These are phyloP conservation scores for Phytophthora pinifolia DNA, from an alignment of 352 stramenopile species.

Conservation along the genomic window DNA sequence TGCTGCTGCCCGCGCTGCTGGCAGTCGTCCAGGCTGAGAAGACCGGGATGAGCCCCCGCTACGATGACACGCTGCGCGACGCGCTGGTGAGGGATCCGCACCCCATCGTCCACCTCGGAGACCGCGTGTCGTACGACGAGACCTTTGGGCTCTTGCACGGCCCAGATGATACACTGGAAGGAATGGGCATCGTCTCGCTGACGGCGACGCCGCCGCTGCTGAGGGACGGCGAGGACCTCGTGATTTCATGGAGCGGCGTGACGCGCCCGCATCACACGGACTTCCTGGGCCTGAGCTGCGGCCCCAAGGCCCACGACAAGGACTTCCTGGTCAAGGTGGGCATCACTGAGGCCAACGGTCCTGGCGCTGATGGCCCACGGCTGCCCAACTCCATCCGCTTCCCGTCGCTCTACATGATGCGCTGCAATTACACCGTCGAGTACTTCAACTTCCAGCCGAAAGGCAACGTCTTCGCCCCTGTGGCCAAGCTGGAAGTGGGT, in stretches of 20 bases:
- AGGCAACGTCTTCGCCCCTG: slow-evolving; percentile 34
- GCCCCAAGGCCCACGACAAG: slow-evolving; percentile 41
- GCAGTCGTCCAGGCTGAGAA: slow-evolving; percentile 17
- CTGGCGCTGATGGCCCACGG: slow-evolving; percentile 19
- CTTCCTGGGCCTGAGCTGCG: slow-evolving; percentile 73
- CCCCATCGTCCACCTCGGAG: slow-evolving; percentile 16
- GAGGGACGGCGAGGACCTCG: slow-evolving; percentile 66
- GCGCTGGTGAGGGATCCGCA: slow-evolving; percentile 7
- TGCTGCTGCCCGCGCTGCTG: slow-evolving; percentile 17
- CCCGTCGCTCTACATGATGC: slow-evolving; percentile 73
- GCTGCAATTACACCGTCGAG: slow-evolving; percentile 63
- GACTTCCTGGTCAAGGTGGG: slow-evolving; percentile 56
- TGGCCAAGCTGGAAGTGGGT: slow-evolving; percentile 46
- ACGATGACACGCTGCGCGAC: slow-evolving; percentile 24
- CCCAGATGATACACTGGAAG: slow-evolving; percentile 1
- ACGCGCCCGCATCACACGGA: slow-evolving; percentile 50
- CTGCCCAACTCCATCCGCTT: slow-evolving; percentile 53
- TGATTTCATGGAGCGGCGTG: slow-evolving; percentile 65
- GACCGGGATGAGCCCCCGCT: slow-evolving; percentile 19
- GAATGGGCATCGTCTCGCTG: slow-evolving; percentile 20
- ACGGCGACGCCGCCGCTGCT: slow-evolving; percentile 49
- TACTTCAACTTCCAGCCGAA: slow-evolving; percentile 63
- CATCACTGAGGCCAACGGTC: slow-evolving; percentile 32
- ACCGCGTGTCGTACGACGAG: slow-evolving; percentile 24
- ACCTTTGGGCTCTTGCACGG: slow-evolving; percentile 10